Percentiles rank a stretch among this genome's conserved stretches.
phyloP scores from a whole-genome alignment of 352 stramenopile genomes.

The Vaucheria bursata region DNA sequence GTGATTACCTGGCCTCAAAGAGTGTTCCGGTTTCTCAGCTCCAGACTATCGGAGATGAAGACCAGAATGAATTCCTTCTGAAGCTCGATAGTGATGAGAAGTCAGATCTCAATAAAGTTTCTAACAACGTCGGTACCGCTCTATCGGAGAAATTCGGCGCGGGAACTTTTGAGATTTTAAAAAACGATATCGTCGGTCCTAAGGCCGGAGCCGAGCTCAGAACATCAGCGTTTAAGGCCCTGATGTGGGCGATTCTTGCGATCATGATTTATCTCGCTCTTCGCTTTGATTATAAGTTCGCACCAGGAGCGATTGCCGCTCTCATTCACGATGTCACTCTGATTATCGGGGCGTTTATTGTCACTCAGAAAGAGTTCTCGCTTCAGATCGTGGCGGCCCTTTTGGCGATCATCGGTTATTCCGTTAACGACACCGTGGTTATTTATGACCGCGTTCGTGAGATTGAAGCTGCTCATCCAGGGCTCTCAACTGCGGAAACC shows the following conservation, averaged over 20 bases:
- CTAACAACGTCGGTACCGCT: background rate
- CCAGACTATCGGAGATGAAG: background rate
- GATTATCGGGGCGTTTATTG: background rate
- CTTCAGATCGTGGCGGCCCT: background rate
- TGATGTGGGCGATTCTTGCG: background rate
- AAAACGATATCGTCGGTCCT: constrained; percentile 8
- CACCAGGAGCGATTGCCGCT: background rate
- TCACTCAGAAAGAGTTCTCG: background rate
- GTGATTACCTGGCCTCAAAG: background rate
- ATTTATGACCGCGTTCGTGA: constrained; percentile 8
- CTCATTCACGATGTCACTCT: constrained; percentile 1
- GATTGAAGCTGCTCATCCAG: background rate
- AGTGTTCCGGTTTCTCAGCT: background rate
- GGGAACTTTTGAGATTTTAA: background rate
- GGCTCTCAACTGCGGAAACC: background rate
- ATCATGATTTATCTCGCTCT: constrained; percentile 5
- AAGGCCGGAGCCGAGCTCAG: background rate
- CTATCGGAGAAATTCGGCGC: background rate
- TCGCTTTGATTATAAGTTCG: constrained; percentile 1
- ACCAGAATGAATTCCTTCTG: constrained; percentile 7
- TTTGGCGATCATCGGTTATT: constrained; percentile 8
- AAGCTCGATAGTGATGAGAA: background rate
- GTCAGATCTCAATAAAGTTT: background rate
- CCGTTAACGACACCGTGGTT: constrained; percentile 12
- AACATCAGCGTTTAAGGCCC: background rate